Conservation (phyloP, 257 asterid genomes). For the Catharanthus roseus region DNA sequence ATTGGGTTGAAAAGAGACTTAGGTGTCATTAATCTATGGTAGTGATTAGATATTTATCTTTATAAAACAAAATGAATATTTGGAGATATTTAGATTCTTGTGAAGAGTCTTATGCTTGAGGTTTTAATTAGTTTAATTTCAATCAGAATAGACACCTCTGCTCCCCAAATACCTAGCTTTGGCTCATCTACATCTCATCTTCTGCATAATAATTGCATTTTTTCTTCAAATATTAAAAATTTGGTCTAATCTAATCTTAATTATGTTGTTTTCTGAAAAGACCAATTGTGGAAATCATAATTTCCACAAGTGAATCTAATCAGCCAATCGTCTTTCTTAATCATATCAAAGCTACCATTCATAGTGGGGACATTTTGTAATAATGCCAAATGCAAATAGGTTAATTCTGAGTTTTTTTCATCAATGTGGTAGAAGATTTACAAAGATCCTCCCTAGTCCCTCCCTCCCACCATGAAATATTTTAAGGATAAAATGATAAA, state of each 20-base stretch:
- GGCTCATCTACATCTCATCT: conserved; percentile 12
- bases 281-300: conserved; percentile 12
- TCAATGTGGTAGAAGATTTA: conserved; percentile 15
- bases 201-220: too few relatives aligned
- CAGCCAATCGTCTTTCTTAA: conserved; percentile 9
- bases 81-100: conserved; percentile 7
- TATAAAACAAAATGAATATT: background rate
- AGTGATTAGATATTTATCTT: background rate
- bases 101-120: background rate
- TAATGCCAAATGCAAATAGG: conserved; percentile 9
- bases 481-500: background rate
- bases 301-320: conserved; percentile 16
- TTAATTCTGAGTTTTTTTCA: conserved; percentile 11
- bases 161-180: conserved; percentile 19
- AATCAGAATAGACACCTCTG: conserved; percentile 16
- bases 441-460: conserved; percentile 11
- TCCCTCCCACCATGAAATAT: background rate
- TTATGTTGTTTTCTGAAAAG: conserved; percentile 12
- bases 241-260: background rate
- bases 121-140: background rate
- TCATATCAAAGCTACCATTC: conserved; percentile 7
- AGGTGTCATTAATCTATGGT: conserved; percentile 4
- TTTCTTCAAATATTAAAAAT: conserved; percentile 9
- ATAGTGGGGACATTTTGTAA: conserved; percentile 8
- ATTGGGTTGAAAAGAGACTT: background rate